A percentile compares a stretch with the other conserved stretches of the same genome.
Evolutionary conservation across 352 stramenopile species (phyloP).

Genomic region (Globisporangium megalacanthum): DNA sequence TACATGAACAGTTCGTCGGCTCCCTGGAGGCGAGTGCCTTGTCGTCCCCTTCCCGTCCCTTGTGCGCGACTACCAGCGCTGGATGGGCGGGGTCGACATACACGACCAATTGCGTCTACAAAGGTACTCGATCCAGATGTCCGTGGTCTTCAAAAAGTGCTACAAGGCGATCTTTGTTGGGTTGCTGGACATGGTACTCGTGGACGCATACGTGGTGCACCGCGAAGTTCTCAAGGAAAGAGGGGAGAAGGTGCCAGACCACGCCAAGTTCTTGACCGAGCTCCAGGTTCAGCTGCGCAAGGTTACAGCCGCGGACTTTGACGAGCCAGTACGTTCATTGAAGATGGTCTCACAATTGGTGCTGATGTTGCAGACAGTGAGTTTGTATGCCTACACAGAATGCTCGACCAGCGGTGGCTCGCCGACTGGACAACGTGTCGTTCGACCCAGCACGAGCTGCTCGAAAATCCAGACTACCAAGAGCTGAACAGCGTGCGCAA

Average conservation of each 20-base stretch:
- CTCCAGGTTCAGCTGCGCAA: no score
- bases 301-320: neutral
- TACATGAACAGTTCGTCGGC: neutral
- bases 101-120: neutral
- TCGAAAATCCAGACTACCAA: neutral
- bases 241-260: neutral
- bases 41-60: neutral
- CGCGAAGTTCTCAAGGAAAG: neutral
- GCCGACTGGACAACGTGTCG: no score
- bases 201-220: neutral
- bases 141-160: neutral
- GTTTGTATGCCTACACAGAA: neutral
- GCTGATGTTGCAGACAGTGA: no score
- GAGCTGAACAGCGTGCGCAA: neutral
- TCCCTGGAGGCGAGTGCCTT: neutral
- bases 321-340: neutral
- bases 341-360: no score
- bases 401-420: no score
- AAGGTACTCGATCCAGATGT: neutral
- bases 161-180: neutral
- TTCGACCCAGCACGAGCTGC: neutral
- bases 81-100: constrained; percentile 1
- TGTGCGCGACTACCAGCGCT: neutral
- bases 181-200: neutral
- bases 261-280: no score